Base-by-base conservation (phyloP, 495 filamentous ascomycete genomes). In the Lasiosphaeria ovina region DNA sequence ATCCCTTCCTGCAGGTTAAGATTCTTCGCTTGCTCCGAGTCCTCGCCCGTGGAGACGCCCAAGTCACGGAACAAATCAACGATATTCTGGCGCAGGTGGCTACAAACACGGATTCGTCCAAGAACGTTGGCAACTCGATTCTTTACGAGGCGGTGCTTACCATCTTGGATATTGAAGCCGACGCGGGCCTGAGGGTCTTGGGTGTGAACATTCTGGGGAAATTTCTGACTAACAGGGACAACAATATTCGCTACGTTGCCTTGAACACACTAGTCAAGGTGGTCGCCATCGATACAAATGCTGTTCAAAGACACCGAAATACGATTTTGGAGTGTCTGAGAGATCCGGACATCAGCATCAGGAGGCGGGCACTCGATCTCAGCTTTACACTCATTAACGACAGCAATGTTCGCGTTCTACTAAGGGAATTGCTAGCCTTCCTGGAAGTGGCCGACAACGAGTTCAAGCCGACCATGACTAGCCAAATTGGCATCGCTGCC, bases 331-430 rank as follows among this genome's bases (percentile, higher is more conserved):
- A 97, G 67, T 98, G 94, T 77, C 76, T 98, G 52, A 85, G 95
- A 61, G 94, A 98, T 73, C 94, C 95, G n/a, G 94, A 98, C 79
- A 98, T 98, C 72, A 96, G 92, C 74, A 98, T 98, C 64, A 84
- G 94, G 67, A 84, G 94, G 72, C 86, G 94, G 69, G 94, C 94
- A 24, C 85, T 98, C 4, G 94, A 98, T 69, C 85, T 98, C 54
- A 96, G 93, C 73, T 98, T 98, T 73, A 97, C 96, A 35, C 80
- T 98, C 52, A 97, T 98, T 78, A 97, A 98, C 72, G 94, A 97
- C 71, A 82, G 85, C 71, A 98, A 98, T 71, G 92, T 98, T 33
- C 87, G 95, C 35, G 89, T 97, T 32, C 81, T 98, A 42, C 91
- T 98, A 54, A 79, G 95, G 58, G 95, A 98, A 67, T 76, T 98